These are phyloP conservation scores for Cichorium intybus DNA, from an alignment of 140 eudicot species.

Conservation along the genomic window DNA sequence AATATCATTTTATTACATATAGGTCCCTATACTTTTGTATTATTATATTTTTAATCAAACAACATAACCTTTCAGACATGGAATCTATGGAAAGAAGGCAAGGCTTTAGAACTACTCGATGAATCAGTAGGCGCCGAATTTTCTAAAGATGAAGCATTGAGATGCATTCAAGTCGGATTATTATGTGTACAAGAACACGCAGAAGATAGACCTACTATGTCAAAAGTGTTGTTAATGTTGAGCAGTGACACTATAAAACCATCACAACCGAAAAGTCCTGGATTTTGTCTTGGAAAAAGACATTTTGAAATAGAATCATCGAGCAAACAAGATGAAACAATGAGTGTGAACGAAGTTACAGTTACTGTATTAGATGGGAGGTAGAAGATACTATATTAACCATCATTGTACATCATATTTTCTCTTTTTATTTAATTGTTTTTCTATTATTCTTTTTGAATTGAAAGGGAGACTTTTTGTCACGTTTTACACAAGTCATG, in stretches of 20 bases:
- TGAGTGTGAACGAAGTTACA: constrained; percentile 33
- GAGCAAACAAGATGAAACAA: constrained; percentile 42
- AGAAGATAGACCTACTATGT: constrained; percentile 40
- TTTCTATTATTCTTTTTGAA: neutral
- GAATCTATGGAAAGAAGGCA: constrained; percentile 50
- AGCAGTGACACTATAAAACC: constrained; percentile 23
- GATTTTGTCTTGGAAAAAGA: constrained; percentile 29
- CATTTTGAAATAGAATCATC: constrained; percentile 25
- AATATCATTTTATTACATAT: neutral
- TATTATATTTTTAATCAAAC: neutral
- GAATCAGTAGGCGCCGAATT: constrained; percentile 7
- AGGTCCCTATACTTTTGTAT: neutral
- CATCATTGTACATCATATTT: constrained; percentile 8
- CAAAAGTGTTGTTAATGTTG: constrained; percentile 37
- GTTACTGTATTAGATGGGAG: constrained; percentile 45
- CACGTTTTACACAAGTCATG: neutral
- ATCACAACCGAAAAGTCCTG: constrained; percentile 40
- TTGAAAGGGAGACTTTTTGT: neutral
- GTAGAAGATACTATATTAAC: constrained; percentile 13
- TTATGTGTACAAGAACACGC: constrained; percentile 46
- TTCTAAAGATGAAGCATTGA: constrained; percentile 25
- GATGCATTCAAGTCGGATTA: constrained; percentile 54
- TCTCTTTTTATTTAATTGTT: neutral
- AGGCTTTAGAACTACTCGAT: constrained; percentile 42
- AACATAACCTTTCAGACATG: constrained; percentile 39